Percentiles rank a stretch among this genome's conserved stretches.
phyloP scores from a whole-genome alignment of 1,284 basidiomycete species.

The Cutaneotrichosporon sp. region DNA sequence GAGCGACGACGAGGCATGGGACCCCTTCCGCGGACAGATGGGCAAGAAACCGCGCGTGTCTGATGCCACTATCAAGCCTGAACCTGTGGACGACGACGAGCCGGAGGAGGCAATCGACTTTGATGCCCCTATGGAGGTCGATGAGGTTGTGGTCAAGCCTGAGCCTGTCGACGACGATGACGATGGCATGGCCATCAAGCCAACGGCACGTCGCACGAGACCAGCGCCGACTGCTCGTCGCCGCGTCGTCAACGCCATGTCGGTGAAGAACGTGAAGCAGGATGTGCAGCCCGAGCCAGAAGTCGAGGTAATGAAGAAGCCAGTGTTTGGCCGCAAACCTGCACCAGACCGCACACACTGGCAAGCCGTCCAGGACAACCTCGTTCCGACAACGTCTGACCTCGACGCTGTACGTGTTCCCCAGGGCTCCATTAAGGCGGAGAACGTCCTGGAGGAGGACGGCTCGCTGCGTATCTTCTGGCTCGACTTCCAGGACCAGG shows the following conservation, averaged over 20 bases:
- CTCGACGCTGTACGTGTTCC: conserved; percentile 46
- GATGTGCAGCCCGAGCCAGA: conserved; percentile 41
- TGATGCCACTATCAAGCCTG: conserved; percentile 32
- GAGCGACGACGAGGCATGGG: conserved; percentile 48
- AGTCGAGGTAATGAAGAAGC: conserved; percentile 23
- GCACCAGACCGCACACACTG: conserved; percentile 56
- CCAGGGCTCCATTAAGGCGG: conserved; percentile 48
- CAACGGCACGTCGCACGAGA: conserved; percentile 19
- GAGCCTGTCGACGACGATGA: conserved; percentile 48
- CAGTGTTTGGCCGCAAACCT: conserved; percentile 29
- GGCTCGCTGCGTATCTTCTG: conserved; percentile 82
- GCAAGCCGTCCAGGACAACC: conserved; percentile 64
- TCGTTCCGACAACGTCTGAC: conserved; percentile 29
- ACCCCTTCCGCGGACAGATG: conserved; percentile 26
- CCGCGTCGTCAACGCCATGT: conserved; percentile 47
- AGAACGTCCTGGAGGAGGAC: conserved; percentile 58
- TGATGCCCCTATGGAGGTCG: conserved; percentile 22
- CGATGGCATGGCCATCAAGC: conserved; percentile 28
- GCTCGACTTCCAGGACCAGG: conserved; percentile 83
- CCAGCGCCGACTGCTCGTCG: conserved; percentile 27
- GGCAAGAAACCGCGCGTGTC: conserved; percentile 42
- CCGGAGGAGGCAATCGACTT: conserved; percentile 24
- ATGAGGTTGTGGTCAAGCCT: conserved; percentile 35
- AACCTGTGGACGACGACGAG: conserved; percentile 19
- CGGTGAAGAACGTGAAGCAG: conserved; percentile 48